These are phyloP conservation scores for Skeletonema tropicum DNA, from an alignment of 108 stramenopile genomes.

Conservation along the genomic window DNA sequence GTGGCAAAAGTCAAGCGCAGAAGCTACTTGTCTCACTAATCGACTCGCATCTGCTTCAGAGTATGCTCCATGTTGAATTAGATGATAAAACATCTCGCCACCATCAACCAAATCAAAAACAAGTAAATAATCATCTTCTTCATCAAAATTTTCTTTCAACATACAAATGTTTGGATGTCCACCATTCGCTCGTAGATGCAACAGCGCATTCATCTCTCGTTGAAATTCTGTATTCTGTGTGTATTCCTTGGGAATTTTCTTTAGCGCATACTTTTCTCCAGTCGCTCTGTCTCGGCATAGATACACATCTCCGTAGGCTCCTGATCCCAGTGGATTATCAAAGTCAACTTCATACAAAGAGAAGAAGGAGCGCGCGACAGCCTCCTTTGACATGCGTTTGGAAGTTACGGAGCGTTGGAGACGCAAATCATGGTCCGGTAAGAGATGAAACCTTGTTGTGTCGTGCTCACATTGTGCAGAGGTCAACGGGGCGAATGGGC, in stretches of 20 bases:
- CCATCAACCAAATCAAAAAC: slow-evolving; percentile 75
- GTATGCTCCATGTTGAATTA: slow-evolving; percentile 80
- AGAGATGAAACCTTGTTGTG: neutral
- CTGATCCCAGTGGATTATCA: slow-evolving; percentile 40
- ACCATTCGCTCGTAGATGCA: slow-evolving; percentile 68
- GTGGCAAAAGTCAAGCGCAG: slow-evolving; percentile 41
- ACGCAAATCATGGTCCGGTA: slow-evolving; percentile 28
- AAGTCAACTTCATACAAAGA: slow-evolving; percentile 46
- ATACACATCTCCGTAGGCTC: slow-evolving; percentile 79
- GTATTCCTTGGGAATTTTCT: slow-evolving; percentile 79
- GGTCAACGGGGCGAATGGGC: neutral
- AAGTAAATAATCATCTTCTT: slow-evolving; percentile 64
- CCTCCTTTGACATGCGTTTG: slow-evolving; percentile 39
- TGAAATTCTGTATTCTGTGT: slow-evolving; percentile 72
- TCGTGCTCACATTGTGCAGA: slow-evolving; percentile 2
- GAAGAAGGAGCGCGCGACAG: slow-evolving; percentile 27
- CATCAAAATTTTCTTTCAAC: slow-evolving; percentile 70
- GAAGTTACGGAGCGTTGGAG: slow-evolving; percentile 35
- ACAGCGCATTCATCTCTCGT: slow-evolving; percentile 79
- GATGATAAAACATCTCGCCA: slow-evolving; percentile 83
- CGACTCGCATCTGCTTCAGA: slow-evolving; percentile 79
- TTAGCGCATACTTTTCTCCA: slow-evolving; percentile 68
- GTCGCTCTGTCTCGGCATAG: slow-evolving; percentile 51
- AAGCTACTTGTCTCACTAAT: slow-evolving; percentile 51
- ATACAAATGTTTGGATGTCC: slow-evolving; percentile 82